Evolutionary conservation across 768 basidiomycete species (phyloP).

Genomic region (Tulasnella sp.): DNA sequence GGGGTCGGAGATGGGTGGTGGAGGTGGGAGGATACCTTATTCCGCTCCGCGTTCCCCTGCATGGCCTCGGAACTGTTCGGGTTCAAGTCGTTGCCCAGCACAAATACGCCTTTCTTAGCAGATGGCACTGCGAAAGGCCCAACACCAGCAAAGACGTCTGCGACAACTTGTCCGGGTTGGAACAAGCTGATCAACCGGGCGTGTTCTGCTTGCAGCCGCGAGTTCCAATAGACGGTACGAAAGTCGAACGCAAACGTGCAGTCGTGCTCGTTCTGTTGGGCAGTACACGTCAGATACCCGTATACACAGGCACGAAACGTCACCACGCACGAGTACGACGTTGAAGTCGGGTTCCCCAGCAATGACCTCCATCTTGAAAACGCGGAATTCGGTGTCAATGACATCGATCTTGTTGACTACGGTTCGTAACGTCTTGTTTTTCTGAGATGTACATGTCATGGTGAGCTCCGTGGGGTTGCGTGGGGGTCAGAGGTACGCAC

Average conservation of each 20-base stretch:
- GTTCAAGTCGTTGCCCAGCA: slow-evolving; percentile 90
- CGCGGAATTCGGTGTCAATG: slow-evolving; percentile 76
- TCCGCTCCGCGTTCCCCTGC: slow-evolving; percentile 53
- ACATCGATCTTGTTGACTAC: slow-evolving; percentile 90
- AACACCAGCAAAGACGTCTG: slow-evolving; percentile 93
- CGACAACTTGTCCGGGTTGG: slow-evolving; percentile 55
- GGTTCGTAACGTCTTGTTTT: slow-evolving; percentile 71
- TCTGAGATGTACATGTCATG: slow-evolving; percentile 35
- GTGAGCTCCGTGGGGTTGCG: background rate
- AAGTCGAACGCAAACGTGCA: slow-evolving; percentile 93
- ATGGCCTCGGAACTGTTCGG: slow-evolving; percentile 76
- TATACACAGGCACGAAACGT: background rate
- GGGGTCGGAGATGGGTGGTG: background rate
- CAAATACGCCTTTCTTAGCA: slow-evolving; percentile 78
- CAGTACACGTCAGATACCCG: background rate
- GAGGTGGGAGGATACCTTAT: slow-evolving; percentile 43
- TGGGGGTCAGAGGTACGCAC: slow-evolving; percentile 34
- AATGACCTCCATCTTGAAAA: slow-evolving; percentile 93
- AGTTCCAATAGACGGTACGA: slow-evolving; percentile 95
- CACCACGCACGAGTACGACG: slow-evolving; percentile 63
- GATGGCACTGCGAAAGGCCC: slow-evolving; percentile 94
- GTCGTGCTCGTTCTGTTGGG: slow-evolving; percentile 58
- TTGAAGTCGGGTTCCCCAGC: slow-evolving; percentile 81
- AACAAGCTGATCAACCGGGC: slow-evolving; percentile 68
- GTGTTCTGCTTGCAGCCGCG: slow-evolving; percentile 84